Percentiles rank a stretch among this genome's conserved stretches.
These are phyloP conservation scores for Alternaria sp. DNA, from an alignment of 2,329 filamentous ascomycete genomes.

Conservation along the genomic window DNA sequence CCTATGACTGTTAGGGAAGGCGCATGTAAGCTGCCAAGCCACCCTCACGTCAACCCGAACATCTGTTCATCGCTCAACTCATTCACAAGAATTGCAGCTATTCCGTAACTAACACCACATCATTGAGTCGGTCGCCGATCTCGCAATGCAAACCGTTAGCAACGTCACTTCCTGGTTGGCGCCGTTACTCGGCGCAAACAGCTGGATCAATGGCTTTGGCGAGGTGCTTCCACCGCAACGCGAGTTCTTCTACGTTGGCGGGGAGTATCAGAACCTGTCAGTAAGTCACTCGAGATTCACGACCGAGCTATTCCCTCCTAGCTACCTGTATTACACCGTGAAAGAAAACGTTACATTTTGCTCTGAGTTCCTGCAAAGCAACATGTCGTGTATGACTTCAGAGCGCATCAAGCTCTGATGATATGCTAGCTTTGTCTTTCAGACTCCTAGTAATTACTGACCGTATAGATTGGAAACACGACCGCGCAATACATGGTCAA, in stretches of 20 bases:
- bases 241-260: slow-evolving; percentile 35
- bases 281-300: slow-evolving; percentile 2
- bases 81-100: background rate
- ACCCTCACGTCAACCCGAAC: background rate
- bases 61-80: background rate
- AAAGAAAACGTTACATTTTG: background rate
- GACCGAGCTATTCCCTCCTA: background rate
- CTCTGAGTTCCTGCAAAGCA: background rate
- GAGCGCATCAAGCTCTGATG: no score
- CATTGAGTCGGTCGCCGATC: rapidly evolving
- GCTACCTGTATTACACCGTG: rapidly evolving
- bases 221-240: slow-evolving; percentile 2
- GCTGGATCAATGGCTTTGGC: background rate
- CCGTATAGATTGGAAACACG: background rate
- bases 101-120: background rate
- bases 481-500: slow-evolving; percentile 9
- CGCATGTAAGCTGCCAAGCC: background rate
- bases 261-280: slow-evolving; percentile 25
- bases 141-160: background rate
- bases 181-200: background rate
- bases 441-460: background rate
- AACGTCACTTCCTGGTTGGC: background rate
- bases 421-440: rapidly evolving
- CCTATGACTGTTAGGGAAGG: background rate
- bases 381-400: background rate